Evolutionary conservation across 2,329 filamentous ascomycete genomes (phyloP).

Genomic region (Colletotrichum ledebouriae): DNA sequence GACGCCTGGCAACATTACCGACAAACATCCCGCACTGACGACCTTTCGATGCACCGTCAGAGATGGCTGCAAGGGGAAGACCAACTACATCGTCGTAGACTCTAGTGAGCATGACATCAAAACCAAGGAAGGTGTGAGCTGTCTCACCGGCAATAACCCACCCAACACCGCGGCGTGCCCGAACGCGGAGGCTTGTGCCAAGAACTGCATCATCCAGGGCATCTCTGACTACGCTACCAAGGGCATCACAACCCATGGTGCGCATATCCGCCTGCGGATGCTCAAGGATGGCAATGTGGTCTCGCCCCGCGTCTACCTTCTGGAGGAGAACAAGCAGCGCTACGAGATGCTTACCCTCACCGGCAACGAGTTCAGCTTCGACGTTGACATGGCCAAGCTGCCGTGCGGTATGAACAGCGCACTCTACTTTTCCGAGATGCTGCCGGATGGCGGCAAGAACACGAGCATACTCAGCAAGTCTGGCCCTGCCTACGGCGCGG

Average conservation of each 20-base stretch:
- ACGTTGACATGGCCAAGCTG: constrained; percentile 74
- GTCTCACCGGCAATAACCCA: constrained; percentile 46
- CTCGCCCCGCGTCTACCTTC: constrained; percentile 67
- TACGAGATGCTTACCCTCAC: constrained; percentile 71
- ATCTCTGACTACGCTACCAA: constrained; percentile 58
- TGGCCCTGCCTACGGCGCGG: constrained; percentile 71
- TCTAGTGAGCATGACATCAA: constrained; percentile 57
- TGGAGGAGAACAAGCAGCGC: constrained; percentile 63
- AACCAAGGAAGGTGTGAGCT: constrained; percentile 43
- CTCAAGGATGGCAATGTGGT: constrained; percentile 45
- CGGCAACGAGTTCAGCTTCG: constrained; percentile 74
- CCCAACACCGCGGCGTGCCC: constrained; percentile 59
- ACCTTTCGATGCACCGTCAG: constrained; percentile 64
- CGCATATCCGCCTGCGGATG: constrained; percentile 47
- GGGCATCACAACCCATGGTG: constrained; percentile 47
- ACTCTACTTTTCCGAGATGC: constrained; percentile 74
- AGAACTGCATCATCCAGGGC: constrained; percentile 65
- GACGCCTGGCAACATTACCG: constrained; percentile 45
- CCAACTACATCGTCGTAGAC: constrained; percentile 66
- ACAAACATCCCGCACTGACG: constrained; percentile 63
- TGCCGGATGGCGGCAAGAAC: constrained; percentile 68
- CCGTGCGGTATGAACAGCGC: constrained; percentile 77
- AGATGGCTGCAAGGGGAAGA: constrained; percentile 60
- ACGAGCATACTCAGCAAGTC: constrained; percentile 65
- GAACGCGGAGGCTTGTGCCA: constrained; percentile 59